Evolutionary conservation across 2,329 filamentous ascomycete genomes (phyloP), one percentile per base, ranked within the genome.

Genomic region (Thielaviopsis ethacetica): DNA sequence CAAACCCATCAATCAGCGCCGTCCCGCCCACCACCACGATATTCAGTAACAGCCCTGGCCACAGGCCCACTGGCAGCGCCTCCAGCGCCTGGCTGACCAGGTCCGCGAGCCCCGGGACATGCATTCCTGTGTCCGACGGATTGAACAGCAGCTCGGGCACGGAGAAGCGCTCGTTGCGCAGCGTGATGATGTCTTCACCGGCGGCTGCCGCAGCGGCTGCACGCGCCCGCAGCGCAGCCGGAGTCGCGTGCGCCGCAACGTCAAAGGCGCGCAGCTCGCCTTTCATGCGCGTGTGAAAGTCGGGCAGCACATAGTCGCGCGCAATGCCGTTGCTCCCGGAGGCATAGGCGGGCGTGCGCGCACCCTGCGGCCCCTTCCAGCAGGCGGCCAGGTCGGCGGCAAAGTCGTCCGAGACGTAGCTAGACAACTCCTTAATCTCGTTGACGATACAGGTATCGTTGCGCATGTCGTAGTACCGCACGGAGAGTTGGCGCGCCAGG

Each of bases 361-460:
- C 77, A 51, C 82, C 79, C 62, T 79, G 73, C 1, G 85, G 82
- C 6, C 85, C 86, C 69, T 89, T 93, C 89, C 90, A 95, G 0
- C 84, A 85, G 63, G 77, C 79, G 63, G 97, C 91, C 41, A 98
- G 78, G 65, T 96, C 88, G 6, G 69, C 67, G 26, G 76, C 74
- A 69, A 97, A 96, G 67, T 94, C 82, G 0, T 80, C 73, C 2
- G 86, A 86, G 12, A 96, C 83, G 65, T 86, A 97, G 68, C 88
- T 95, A 0, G 86, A 83, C 4, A 85, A 79, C 68, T 98, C 93
- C 68, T 98, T 98, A 71, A 97, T 91, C 69, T 96, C 88, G 66
- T 95, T 95, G 68, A 96, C 89, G 56, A 97, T 85, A 69, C 94
- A 85, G 0, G 87, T 85, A 66, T 98, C 93, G 69, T 95, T 91